Evolutionary conservation across 805 yeast species (phyloP).

Genomic region (Wickerhamiella musiphila): DNA sequence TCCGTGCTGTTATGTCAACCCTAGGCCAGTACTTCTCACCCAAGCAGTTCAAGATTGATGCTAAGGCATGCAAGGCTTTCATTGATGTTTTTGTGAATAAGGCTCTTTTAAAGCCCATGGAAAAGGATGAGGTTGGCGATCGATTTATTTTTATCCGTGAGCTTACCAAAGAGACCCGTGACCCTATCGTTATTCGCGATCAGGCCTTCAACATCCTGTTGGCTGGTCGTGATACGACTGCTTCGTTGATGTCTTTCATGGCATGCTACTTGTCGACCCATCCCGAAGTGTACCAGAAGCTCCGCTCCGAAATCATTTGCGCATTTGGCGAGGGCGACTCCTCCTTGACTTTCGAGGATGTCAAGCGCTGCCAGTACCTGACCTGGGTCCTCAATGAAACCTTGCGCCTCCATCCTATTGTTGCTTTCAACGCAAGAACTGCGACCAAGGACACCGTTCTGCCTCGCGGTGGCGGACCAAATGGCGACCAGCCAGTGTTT

Average conservation of each 20-base stretch:
- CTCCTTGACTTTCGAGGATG: slow-evolving; percentile 24
- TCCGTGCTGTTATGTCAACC: slow-evolving; percentile 10
- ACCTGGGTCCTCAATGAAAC: slow-evolving; percentile 28
- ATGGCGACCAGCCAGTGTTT: slow-evolving; percentile 21
- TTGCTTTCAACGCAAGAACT: slow-evolving; percentile 28
- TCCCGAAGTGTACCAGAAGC: slow-evolving; percentile 22
- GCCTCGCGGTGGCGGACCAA: slow-evolving; percentile 32
- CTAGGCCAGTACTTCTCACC: slow-evolving; percentile 11
- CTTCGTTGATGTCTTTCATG: slow-evolving; percentile 26
- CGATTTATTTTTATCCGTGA: slow-evolving; percentile 23
- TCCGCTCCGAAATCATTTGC: slow-evolving; percentile 17
- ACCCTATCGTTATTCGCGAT: slow-evolving; percentile 26
- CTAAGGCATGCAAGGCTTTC: slow-evolving; percentile 18
- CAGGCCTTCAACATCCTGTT: slow-evolving; percentile 28
- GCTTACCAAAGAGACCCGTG: slow-evolving; percentile 6
- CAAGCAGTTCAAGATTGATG: slow-evolving; percentile 20
- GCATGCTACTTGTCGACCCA: slow-evolving; percentile 25
- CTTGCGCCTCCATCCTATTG: slow-evolving; percentile 30
- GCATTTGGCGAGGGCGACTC: slow-evolving; percentile 12
- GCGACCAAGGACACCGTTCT: slow-evolving; percentile 27
- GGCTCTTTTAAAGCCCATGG: slow-evolving; percentile 11
- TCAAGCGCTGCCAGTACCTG: slow-evolving; percentile 28
- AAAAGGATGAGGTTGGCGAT: slow-evolving; percentile 20
- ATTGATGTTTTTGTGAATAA: slow-evolving; percentile 20
- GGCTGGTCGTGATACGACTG: slow-evolving; percentile 33